Evolutionary conservation across 768 basidiomycete species (phyloP), one percentile per base, ranked within the genome.

Genomic region (Russula emetica): DNA sequence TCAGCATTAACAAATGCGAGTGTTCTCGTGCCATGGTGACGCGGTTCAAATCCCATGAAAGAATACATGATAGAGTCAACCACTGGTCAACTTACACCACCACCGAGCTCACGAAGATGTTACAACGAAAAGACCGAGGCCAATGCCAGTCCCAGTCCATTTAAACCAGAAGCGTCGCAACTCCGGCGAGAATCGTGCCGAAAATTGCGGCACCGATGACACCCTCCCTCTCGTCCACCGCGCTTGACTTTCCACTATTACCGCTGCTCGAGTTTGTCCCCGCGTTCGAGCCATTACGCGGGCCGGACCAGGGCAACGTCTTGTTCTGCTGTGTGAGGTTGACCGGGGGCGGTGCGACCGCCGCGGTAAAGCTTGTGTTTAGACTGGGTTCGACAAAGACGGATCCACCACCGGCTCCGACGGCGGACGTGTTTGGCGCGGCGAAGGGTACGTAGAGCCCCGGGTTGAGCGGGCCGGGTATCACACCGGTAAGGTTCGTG

Each of bases 381-480:
- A 76, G 66, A 20, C 72, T 72, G 4, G 71, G 44, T 24, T 70
- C 74, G 66, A 77, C 60, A 70, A 77, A 78, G 20, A 81, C 78
- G 38, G 71, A 59, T 32, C 79, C 78, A 57, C 76, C 76, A 13
- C 79, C 82, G 1, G 78, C 79, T 47, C 80, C 77, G 40, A 69
- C 66, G 42, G 75, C 76, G 47, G 67, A 68, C 28, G 61, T 56
- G 71, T 80, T 72, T 2, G 82, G 82, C 7, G 82, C 79, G 7
- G 74, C 61, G 73, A 77, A 81, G 11, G 82, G 80, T 22, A 78
- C 73, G 67, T 74, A 83, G 26, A 69, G 62, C 5, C 64, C 50
- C 28, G 74, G 68, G 69, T 80, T 81, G 67, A 82, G 73, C 34
- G 80, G 71, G 28, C 83, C 83, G 10, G 79, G 74, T 62, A 74